Base-by-base conservation (phyloP, 805 yeast species). In the Metahyphopichia silvanorum region DNA sequence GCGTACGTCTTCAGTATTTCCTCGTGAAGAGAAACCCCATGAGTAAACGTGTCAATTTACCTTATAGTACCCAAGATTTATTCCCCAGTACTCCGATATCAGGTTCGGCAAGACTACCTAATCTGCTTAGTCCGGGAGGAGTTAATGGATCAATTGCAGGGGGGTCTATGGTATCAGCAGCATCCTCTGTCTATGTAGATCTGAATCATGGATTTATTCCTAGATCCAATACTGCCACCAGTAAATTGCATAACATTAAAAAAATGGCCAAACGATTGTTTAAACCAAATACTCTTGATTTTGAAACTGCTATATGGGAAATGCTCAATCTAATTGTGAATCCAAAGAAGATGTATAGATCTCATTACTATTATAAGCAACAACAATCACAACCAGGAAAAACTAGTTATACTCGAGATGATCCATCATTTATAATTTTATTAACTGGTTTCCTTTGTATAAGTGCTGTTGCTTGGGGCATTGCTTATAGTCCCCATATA, bases 221-320 rank as follows among this genome's bases (percentile, higher is more conserved):
- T 15, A 13, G 25, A 12, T 9, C 7, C 29, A 6, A 30, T 28
- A 21, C 16, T 25, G 19, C 19, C 33, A n/a, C 38, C 16, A 24
- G 43, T 21, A 38, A 39, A 30, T 43, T 57, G 31, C 44, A 46
- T 18, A 55, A 49, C 34, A 32, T 59, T 33, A 54, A 50, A 39
- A 50, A 42, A 20, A 60, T 65, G 66, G 33, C 52, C 29, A 50
- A 49, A 32, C 47, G 72, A 32, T 39, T 64, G 19, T 63, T 82
- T 41, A 77, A 79, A 44, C 89, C 95, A 1, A 84, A 81, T 6
- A 81, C 95, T 0, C 66, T 88, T 34, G 96, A 89, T 59, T 85
- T 88, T 49, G 97, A 89, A 56, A 85, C 95, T 1, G 96, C 96
- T 10, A 71, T 79, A 38, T 89, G 96, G 96, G 97, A 89, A 55